Base-by-base conservation (phyloP, 495 filamentous ascomycete species). In the Aspergillus biplanus region DNA sequence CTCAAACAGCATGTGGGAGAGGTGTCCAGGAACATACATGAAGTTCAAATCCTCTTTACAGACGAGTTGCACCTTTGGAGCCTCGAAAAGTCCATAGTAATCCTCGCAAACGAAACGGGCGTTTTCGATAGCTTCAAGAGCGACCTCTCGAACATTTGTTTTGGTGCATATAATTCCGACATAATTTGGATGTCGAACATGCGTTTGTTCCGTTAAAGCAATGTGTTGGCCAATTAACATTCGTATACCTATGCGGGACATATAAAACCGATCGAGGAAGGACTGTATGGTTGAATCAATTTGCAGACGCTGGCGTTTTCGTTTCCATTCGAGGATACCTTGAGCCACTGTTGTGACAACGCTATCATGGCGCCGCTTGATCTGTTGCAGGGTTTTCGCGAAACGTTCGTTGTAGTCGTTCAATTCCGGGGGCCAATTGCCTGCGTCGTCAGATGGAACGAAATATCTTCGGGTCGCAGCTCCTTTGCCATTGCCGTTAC, bases 151-250 rank as follows among this genome's bases (percentile, higher is more conserved):
- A 27, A 99, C 94, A 69, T 96, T 98, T 32, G 95, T 99, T 75
- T 93, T 96, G 59, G 95, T 99, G 80, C 95, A 99, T 66, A 99
- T 99, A 54, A 99, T 97, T 48, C 95, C 95, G 58, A 99, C 95
- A 72, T 99, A 98, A 61, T 91, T 89, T 35, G 91, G 92, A 74
- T 97, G 93, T 48, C 87, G 86, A 65, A 90, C 85, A 65, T 93
- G 88, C 59, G 88, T 90, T 80, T 96, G 92, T 70, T 97, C 93
- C 18, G 93, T 97, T 57, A 99, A 82, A 62, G 95, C 96, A 61
- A 99, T 95, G 76, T 99, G 95, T 74, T 99, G 95, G 34, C 95
- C 95, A 58, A 99, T 97, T 13, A 99, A 85, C 95, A 99, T 99
- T 64, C 95, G 91, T 58, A 99, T 99, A 65, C 95, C 95, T 65